phyloP scores from a whole-genome alignment of 495 filamentous ascomycete species.

The Mycothermus thermophilus region DNA sequence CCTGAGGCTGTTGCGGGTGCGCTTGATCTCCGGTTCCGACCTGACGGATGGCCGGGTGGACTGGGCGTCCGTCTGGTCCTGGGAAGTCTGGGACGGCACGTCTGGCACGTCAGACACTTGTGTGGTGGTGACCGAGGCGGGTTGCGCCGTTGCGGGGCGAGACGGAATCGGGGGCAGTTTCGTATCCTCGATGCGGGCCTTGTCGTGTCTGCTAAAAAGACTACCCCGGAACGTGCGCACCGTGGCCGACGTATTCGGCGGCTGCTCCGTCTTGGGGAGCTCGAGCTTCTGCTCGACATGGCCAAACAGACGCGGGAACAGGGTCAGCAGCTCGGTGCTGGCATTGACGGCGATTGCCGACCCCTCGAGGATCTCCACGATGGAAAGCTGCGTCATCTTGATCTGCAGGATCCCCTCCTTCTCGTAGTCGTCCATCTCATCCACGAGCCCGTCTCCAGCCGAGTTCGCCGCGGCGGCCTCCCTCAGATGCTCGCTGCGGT shows the following conservation, averaged over 20 bases:
- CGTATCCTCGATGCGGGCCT: conserved; percentile 17
- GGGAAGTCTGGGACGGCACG: conserved; percentile 28
- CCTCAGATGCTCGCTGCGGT: conserved; percentile 42
- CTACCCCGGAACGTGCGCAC: conserved; percentile 59
- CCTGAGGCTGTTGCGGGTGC: conserved; percentile 32
- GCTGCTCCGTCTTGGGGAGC: conserved; percentile 24
- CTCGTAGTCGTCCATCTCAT: conserved; percentile 61
- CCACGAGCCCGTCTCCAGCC: conserved; percentile 39
- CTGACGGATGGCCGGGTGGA: conserved; percentile 20
- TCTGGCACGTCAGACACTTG: too few relatives aligned
- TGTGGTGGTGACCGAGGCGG: conserved; percentile 21
- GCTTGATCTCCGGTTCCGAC: conserved; percentile 22
- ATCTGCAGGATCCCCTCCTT: conserved; percentile 74
- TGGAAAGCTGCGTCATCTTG: conserved; percentile 83
- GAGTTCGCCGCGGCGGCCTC: conserved; percentile 26
- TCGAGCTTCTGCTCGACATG: conserved; percentile 28
- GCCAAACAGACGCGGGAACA: conserved; percentile 69
- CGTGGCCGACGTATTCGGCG: conserved; percentile 58
- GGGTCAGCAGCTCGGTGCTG: conserved; percentile 64
- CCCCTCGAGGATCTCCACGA: conserved; percentile 71
- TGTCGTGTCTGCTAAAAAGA: conserved; percentile 47
- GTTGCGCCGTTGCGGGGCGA: conserved; percentile 28
- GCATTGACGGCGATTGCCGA: conserved; percentile 70
- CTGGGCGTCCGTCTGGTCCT: conserved; percentile 22
- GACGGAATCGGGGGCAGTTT: conserved; percentile 12